Evolutionary conservation across 2,329 filamentous ascomycete genomes (phyloP), one percentile per base, ranked within the genome.

Genomic region (Fusarium miscanthi): DNA sequence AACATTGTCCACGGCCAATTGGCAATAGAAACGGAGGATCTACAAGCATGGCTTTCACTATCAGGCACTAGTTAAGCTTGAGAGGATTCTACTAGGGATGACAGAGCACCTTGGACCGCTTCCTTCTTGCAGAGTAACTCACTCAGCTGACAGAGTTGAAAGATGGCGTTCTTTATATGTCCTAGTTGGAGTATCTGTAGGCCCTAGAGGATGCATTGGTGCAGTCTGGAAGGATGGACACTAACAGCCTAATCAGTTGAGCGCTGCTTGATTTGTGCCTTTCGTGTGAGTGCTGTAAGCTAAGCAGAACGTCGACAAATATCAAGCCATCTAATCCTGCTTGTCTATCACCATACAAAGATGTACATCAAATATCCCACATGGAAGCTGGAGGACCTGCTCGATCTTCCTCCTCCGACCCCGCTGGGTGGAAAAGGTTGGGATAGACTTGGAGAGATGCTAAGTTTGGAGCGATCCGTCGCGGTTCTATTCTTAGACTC

Each of bases 401-500:
- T 59, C n/a, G 25, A 38, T 27, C 25, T 45, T 51, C 59, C 45
- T 58, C 27, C 23, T 68, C 23, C 40, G 57, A 68, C 66, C 73
- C 73, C 71, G 54, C 72, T 60, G 69, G 42, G 63, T 60, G 59
- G 38, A 69, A 69, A 65, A 68, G 64, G 66, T 73, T 63, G 53
- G 69, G 71, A 72, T 66, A 72, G 53, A 63, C 62, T 51, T 65
- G 49, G 43, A 72, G 57, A 54, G 45, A 33, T 61, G 45, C 45
- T 33, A 37, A 23, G 33, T 59, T 59, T 38, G 33, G 27, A 45
- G 53, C 56, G 64, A 70, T 60, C 68, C 66, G 51, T 37, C 23
- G 54, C 53, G 49, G 51, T 58, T 74, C 75, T 77, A 77, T 77
- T 77, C 60, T 77, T 77, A 75, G 75, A 74, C 14, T 48, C 48